These are phyloP conservation scores for Haberlea rhodopensis DNA, from an alignment of 257 asterid genomes.

Conservation along the genomic window DNA sequence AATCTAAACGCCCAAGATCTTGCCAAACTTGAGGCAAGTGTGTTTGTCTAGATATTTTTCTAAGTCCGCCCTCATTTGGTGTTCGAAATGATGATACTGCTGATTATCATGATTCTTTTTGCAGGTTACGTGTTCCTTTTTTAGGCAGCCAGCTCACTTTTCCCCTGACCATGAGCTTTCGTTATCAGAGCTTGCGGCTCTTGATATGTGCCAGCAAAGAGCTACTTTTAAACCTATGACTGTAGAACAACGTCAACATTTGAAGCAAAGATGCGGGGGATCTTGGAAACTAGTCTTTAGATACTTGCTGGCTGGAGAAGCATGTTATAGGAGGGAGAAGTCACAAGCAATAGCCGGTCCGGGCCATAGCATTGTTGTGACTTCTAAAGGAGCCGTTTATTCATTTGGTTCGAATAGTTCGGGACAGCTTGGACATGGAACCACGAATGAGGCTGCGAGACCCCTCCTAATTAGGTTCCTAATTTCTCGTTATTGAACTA, in stretches of 20 bases:
- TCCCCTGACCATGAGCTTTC: constrained; percentile 84
- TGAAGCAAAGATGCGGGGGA: constrained; percentile 84
- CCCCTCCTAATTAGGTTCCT: constrained; percentile 77
- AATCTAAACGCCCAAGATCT: constrained; percentile 89
- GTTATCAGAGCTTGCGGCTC: constrained; percentile 95
- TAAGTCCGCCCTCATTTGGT: constrained; percentile 7
- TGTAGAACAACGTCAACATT: constrained; percentile 44
- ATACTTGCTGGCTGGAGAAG: constrained; percentile 88
- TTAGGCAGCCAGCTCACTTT: constrained; percentile 82
- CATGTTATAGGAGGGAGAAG: constrained; percentile 83
- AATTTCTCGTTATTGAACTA: constrained; percentile 14
- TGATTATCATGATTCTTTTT: constrained; percentile 45
- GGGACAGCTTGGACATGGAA: constrained; percentile 97
- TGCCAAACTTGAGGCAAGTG: constrained; percentile 96
- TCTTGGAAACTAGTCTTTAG: constrained; percentile 94
- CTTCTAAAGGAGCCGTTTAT: constrained; percentile 75
- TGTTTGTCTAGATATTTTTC: constrained; percentile 15
- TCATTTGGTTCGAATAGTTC: constrained; percentile 89
- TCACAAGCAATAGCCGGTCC: constrained; percentile 99
- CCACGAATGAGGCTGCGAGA: constrained; percentile 62
- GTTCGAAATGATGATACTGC: constrained; percentile 68
- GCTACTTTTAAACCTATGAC: constrained; percentile 91
- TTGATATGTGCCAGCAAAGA: constrained; percentile 92
- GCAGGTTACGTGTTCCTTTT: constrained; percentile 95
- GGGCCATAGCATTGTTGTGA: constrained; percentile 95